Base-by-base conservation (phyloP, 202 grass and related monocot species). In the Elaeis oleifera region DNA sequence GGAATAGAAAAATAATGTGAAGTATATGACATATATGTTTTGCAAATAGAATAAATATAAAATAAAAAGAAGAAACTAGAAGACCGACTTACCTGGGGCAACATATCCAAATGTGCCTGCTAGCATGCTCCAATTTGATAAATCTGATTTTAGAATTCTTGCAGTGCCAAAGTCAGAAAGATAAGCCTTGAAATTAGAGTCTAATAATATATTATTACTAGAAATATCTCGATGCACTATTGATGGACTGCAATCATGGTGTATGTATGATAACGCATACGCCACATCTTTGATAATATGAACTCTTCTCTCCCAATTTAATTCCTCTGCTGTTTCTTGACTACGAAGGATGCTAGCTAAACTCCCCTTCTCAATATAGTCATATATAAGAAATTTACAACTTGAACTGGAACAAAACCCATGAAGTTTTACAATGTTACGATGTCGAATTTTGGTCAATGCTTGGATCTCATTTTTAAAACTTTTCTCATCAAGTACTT, bases 81-180 rank as follows among this genome's bases (percentile, higher is more conserved):
- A 29, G 5, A 29, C 6, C 4, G 26, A 27, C 26, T 1, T 74
- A 74, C 71, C 71, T 56, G 71, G 71, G 7, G 71, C 60, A 6
- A 49, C 64, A 24, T 74, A 74, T 7, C 71, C 71, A 26, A 9
- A 49, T 32, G 71, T 74, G 16, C 71, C 71, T 74, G 25, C 71
- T 27, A 65, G 23, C 0, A 0, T 24, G 60, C 71, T 74, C 60
- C 71, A 74, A 64, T 65, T 64, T 27, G 71, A 74, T 39, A 50
- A 74, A 50, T 74, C 56, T 0, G 62, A 55, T 27, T 80, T 68
- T 11, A 80, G 54, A 25, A 68, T 65, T 52, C 54, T 80, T 16
- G 78, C 56, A n/a, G 29, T 63, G 25, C 78, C 78, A 4, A 80
- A 75, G 60, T 80, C 78, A 0, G 71, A 69, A 19, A 80, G 5